Base-by-base conservation (phyloP, 1,284 basidiomycete species). In the Fistulinella cinereoalba region DNA sequence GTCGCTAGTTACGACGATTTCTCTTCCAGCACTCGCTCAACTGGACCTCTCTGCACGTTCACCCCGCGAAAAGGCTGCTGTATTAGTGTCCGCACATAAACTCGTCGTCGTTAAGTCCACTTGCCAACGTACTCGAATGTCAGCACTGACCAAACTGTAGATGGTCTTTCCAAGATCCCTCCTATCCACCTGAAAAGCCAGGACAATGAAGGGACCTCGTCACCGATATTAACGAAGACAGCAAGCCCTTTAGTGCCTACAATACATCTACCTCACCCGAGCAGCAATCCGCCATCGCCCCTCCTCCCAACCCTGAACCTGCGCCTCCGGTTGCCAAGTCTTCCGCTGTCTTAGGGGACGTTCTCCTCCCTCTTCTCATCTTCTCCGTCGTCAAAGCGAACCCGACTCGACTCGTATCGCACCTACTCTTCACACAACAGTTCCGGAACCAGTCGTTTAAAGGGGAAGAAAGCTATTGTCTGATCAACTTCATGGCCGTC, bases 401-500 rank as follows among this genome's bases (percentile, higher is more conserved):
- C 60, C 95, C 95, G 1, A 73, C 83, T 0, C 83, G 81, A 49
- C 75, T 95, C 1, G 87, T 91, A 4, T 95, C 91, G 0, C 88
- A 96, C 57, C 75, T 97, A 6, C 71, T 92, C 16, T 97, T 83
- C 63, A 86, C 86, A 0, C 91, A 96, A 56, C 81, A 95, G 18
- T 97, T 92, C 69, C 75, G 92, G 22, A 79, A 80, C 54, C 81
- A 86, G 43, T 73, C 80, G 4, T 73, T 88, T 37, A 71, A 78
- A 2, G 89, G 84, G 4, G 92, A 97, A 61, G 88, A 91, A 54
- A 84, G 82, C 44, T 97, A 95, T 63, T 97, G 93, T 53, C 76
- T 96, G 24, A 89, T 97, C 63, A 97, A 97, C 66, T 73, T 96
- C 25, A 84, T 95, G 70, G 95, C 95, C 6, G 93, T 94, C 1